Conservation (phyloP, 2,329 filamentous ascomycete species). For the Penicillium sp. region DNA sequence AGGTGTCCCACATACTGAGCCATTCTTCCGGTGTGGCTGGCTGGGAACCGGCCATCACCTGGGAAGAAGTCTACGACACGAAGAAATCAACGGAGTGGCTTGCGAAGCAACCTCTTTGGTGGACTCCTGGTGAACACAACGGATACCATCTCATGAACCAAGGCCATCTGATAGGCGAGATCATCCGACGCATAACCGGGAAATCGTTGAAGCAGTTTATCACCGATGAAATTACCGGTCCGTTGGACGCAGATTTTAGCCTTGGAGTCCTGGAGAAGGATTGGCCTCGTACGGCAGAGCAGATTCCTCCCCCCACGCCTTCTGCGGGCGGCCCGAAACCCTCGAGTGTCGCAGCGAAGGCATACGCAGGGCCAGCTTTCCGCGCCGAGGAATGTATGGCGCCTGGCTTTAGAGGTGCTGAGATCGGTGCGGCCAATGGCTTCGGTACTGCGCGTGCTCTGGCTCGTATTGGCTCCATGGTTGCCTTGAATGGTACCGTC, state of each 20-base stretch:
- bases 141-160: slow-evolving; percentile 40
- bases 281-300: slow-evolving; percentile 40
- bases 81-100: slow-evolving; percentile 29
- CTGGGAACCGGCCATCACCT: slow-evolving; percentile 30
- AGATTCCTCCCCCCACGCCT: slow-evolving; percentile 31
- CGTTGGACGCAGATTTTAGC: slow-evolving; percentile 48
- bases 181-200: slow-evolving; percentile 44
- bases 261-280: slow-evolving; percentile 46
- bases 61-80: slow-evolving; percentile 35
- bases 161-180: slow-evolving; percentile 46
- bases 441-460: slow-evolving; percentile 47
- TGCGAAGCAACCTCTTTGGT: slow-evolving; percentile 42
- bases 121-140: slow-evolving; percentile 39
- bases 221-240: slow-evolving; percentile 42
- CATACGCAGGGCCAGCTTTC: slow-evolving; percentile 28
- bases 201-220: slow-evolving; percentile 47
- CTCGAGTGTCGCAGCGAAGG: slow-evolving; percentile 31
- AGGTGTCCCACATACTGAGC: slow-evolving; percentile 26
- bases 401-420: slow-evolving; percentile 38
- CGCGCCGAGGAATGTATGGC: slow-evolving; percentile 23
- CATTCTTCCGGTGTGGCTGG: slow-evolving; percentile 21
- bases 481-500: slow-evolving; percentile 35
- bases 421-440: slow-evolving; percentile 47
- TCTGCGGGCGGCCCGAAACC: slow-evolving; percentile 15
- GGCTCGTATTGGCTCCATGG: slow-evolving; percentile 42